phyloP scores from a whole-genome alignment of 768 basidiomycete genomes.

The Strobilomyces dryophilus region DNA sequence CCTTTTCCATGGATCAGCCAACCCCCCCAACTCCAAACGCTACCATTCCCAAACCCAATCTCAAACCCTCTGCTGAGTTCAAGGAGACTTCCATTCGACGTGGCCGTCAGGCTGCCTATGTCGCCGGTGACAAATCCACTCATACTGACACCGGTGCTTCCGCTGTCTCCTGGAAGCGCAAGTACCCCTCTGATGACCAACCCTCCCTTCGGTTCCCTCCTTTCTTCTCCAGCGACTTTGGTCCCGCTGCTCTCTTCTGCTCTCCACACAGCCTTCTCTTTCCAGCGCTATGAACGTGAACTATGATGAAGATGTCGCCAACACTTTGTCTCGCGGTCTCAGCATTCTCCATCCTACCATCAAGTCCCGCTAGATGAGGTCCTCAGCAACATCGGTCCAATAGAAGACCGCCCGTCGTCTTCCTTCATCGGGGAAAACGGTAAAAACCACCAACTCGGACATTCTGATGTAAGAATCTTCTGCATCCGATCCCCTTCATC shows the following conservation, averaged over 20 bases:
- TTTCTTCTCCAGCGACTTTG: slow-evolving; percentile 71
- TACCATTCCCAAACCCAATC: slow-evolving; percentile 50
- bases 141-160: slow-evolving; percentile 22
- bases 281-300: slow-evolving; percentile 53
- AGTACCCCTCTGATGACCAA: slow-evolving; percentile 18
- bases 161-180: slow-evolving; percentile 27
- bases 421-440: slow-evolving; percentile 7
- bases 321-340: slow-evolving; percentile 47
- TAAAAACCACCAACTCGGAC: slow-evolving; percentile 12
- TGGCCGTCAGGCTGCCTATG: slow-evolving; percentile 35
- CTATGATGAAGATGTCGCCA: slow-evolving; percentile 71
- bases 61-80: slow-evolving; percentile 63
- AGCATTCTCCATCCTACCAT: slow-evolving; percentile 74
- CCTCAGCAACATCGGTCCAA: slow-evolving; percentile 35
- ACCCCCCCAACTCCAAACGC: slow-evolving; percentile 4
- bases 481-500: slow-evolving; percentile 6
- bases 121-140: slow-evolving; percentile 27
- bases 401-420: slow-evolving; percentile 14
- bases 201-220: slow-evolving; percentile 64
- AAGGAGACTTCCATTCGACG: slow-evolving; percentile 43
- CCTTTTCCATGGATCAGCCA: slow-evolving; percentile 78
- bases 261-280: slow-evolving; percentile 63
- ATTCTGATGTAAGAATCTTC: slow-evolving; percentile 28
- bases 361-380: slow-evolving; percentile 81
- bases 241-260: slow-evolving; percentile 78